These are phyloP conservation scores for Tremella fuciformis DNA, from an alignment of 768 basidiomycete genomes.

Conservation along the genomic window DNA sequence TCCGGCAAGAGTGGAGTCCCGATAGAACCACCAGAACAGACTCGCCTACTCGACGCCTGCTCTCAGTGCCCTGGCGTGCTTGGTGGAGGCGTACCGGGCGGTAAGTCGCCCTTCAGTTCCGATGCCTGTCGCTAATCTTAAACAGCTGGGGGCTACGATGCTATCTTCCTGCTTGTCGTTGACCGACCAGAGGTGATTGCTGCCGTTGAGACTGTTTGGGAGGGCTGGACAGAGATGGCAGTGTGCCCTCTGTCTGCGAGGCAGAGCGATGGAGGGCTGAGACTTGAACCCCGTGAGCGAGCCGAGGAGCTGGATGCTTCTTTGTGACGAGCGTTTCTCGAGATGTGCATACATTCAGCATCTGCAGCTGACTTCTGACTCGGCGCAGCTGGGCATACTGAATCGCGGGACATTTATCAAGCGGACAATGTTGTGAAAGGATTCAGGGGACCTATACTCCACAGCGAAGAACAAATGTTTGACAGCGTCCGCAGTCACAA, in stretches of 20 bases:
- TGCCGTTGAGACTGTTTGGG: constrained; percentile 50
- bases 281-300: constrained; percentile 13
- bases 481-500: no score
- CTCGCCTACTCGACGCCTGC: constrained; percentile 73
- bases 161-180: constrained; percentile 86
- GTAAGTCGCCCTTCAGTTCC: constrained; percentile 56
- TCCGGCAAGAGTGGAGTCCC: constrained; percentile 71
- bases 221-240: constrained; percentile 51
- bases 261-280: constrained; percentile 46
- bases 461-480: no score
- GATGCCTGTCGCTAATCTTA: neutral
- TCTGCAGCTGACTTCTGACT: no score
- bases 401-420: no score
- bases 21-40: constrained; percentile 88
- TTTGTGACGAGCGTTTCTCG: neutral
- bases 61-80: constrained; percentile 73
- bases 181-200: constrained; percentile 53
- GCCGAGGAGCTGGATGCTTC: constrained; percentile 8
- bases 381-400: no score
- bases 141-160: constrained; percentile 95
- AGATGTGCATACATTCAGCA: no score
- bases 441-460: no score
- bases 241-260: constrained; percentile 51
- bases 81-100: constrained; percentile 94
- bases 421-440: no score